Evolutionary conservation across 129 eudicot species (phyloP).

Genomic region (Mikania micrantha): DNA sequence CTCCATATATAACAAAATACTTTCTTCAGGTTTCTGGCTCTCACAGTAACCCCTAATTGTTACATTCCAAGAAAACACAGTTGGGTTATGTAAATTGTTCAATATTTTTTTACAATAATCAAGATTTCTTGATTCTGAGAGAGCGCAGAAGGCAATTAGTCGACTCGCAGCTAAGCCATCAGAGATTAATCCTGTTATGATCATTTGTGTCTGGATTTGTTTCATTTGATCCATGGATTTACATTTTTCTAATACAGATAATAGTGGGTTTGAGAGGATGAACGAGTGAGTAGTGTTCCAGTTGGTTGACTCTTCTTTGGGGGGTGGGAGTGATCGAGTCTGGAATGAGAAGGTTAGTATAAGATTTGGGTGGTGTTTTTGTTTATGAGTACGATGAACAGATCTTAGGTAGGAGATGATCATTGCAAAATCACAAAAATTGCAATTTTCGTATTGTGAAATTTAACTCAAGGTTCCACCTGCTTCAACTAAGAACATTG

Average conservation of each 20-base stretch:
- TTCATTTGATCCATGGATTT: conserved; percentile 52
- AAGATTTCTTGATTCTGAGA: conserved; percentile 42
- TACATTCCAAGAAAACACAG: conserved; percentile 54
- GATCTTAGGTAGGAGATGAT: conserved; percentile 10
- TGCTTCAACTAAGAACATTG: too few relatives aligned
- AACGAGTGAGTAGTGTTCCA: conserved; percentile 60
- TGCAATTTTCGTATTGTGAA: neutral
- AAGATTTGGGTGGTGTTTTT: conserved; percentile 15
- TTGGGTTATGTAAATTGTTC: conserved; percentile 23
- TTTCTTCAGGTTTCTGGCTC: conserved; percentile 28
- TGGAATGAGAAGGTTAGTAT: conserved; percentile 9
- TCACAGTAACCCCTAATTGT: conserved; percentile 48
- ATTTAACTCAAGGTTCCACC: neutral
- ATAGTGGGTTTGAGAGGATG: conserved; percentile 53
- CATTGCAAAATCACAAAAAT: conserved; percentile 12
- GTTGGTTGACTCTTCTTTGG: conserved; percentile 36
- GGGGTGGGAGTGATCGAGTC: conserved; percentile 34
- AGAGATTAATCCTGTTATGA: conserved; percentile 38
- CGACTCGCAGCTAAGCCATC: conserved; percentile 71
- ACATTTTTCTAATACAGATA: conserved; percentile 49
- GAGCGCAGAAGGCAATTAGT: conserved; percentile 56
- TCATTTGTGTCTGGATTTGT: conserved; percentile 71
- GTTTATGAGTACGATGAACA: conserved; percentile 15
- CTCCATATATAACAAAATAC: conserved; percentile 43
- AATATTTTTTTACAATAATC: conserved; percentile 35